Percentiles rank a stretch among this genome's conserved stretches.
phyloP scores from a whole-genome alignment of 164 flowering plant genomes.

The Sextonia rubra region DNA sequence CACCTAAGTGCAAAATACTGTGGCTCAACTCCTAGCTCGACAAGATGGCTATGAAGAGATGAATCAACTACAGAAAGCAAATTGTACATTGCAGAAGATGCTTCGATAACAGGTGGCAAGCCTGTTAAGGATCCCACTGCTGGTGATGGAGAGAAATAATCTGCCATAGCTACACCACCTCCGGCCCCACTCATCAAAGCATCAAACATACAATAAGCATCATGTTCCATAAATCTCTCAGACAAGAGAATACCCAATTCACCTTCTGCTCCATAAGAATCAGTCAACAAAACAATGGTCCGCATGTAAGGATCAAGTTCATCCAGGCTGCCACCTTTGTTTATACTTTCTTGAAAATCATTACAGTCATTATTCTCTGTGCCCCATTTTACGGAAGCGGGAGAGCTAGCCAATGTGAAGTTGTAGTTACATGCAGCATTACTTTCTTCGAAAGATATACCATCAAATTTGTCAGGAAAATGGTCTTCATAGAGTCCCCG shows the following conservation, averaged over 20 bases:
- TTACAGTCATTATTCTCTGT: slow-evolving; percentile 27
- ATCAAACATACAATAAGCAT: slow-evolving; percentile 95
- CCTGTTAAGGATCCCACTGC: slow-evolving; percentile 45
- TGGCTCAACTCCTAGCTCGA: slow-evolving; percentile 94
- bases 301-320: slow-evolving; percentile 71
- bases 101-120: slow-evolving; percentile 80
- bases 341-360: slow-evolving; percentile 25
- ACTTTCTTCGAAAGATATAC: slow-evolving; percentile 53
- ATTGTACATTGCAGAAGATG: slow-evolving; percentile 81
- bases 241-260: slow-evolving; percentile 88
- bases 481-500: slow-evolving; percentile 68
- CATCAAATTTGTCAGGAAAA: slow-evolving; percentile 86
- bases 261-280: slow-evolving; percentile 97
- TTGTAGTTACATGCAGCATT: slow-evolving; percentile 49
- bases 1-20: slow-evolving; percentile 96
- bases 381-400: slow-evolving; percentile 24
- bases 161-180: slow-evolving; percentile 81
- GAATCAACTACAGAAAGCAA: slow-evolving; percentile 77
- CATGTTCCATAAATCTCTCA: slow-evolving; percentile 93
- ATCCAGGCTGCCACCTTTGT: slow-evolving; percentile 33
- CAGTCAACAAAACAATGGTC: slow-evolving; percentile 62
- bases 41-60: slow-evolving; percentile 75
- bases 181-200: slow-evolving; percentile 74
- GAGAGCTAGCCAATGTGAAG: slow-evolving; percentile 26
- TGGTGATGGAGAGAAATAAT: slow-evolving; percentile 65